phyloP scores from a whole-genome alignment of 345 rosid genomes.

The Adansonia digitata region DNA sequence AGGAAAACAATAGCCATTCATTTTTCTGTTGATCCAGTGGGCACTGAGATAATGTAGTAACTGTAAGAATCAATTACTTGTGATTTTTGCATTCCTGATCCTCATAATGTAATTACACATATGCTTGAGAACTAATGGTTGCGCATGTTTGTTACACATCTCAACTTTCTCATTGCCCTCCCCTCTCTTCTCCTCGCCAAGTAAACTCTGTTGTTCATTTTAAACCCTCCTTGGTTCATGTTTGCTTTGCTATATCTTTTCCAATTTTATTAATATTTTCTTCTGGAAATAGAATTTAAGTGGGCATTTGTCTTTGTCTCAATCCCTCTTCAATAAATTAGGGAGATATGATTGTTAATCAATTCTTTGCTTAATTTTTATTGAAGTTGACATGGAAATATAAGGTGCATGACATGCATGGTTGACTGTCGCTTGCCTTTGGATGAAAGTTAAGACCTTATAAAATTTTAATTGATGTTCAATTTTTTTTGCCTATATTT shows the following conservation, averaged over 20 bases:
- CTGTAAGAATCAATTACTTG: neutral
- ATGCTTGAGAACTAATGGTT: neutral
- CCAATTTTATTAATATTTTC: too few species aligned
- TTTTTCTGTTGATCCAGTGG: conserved; percentile 77
- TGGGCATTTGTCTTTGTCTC: neutral
- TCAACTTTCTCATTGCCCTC: neutral
- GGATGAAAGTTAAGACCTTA: neutral
- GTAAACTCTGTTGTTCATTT: neutral
- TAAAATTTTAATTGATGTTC: neutral
- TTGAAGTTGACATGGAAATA: neutral
- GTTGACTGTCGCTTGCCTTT: neutral
- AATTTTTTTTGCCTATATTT: neutral
- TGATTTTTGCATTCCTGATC: neutral
- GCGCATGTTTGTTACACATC: neutral
- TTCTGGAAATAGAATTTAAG: neutral
- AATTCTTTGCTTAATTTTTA: too few species aligned
- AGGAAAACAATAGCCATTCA: conserved; percentile 43
- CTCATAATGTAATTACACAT: neutral
- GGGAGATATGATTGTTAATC: too few species aligned
- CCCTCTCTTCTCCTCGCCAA: neutral
- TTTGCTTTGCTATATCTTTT: neutral
- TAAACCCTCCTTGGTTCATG: too few species aligned
- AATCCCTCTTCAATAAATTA: neutral
- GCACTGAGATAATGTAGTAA: conserved; percentile 78
- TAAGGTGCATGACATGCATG: neutral